phyloP scores from a whole-genome alignment of 352 stramenopile species.

The Globisporangium takayamanum region DNA sequence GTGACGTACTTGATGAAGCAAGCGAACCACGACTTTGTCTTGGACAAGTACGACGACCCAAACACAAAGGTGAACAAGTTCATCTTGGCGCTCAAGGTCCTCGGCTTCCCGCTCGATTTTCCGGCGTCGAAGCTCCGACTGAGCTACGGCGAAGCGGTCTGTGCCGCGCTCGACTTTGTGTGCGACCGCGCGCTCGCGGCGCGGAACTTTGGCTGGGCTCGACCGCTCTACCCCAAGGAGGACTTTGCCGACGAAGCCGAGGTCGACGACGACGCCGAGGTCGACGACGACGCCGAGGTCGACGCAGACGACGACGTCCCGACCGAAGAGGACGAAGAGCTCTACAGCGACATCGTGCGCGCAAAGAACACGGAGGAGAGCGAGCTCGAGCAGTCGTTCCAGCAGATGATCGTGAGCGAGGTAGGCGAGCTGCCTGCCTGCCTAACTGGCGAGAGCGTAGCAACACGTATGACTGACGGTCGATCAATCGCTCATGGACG shows the following conservation, averaged over 20 bases:
- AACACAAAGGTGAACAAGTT: conserved; percentile 87
- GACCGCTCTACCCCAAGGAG: conserved; percentile 68
- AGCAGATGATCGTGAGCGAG: conserved; percentile 83
- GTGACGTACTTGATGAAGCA: conserved; percentile 70
- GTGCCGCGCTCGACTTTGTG: conserved; percentile 69
- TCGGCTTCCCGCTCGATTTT: conserved; percentile 81
- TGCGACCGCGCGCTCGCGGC: conserved; percentile 70
- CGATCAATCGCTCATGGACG: background rate
- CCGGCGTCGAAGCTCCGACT: conserved; percentile 72
- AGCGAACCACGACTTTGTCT: conserved; percentile 68
- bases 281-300: conserved; percentile 36
- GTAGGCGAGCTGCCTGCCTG: conserved; percentile 1
- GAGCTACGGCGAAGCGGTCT: conserved; percentile 71
- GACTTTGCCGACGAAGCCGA: conserved; percentile 62
- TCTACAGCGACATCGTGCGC: conserved; percentile 52
- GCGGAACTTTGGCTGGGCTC: conserved; percentile 56
- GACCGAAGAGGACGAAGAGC: conserved; percentile 21
- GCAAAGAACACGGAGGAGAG: conserved; percentile 36
- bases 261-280: conserved; percentile 45
- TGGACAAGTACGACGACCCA: conserved; percentile 87
- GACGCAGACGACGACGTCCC: conserved; percentile 19
- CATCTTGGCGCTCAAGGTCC: conserved; percentile 72
- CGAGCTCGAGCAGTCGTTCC: conserved; percentile 65
- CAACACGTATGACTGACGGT: background rate
- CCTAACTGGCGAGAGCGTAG: background rate